Evolutionary conservation across 1,284 basidiomycete genomes (phyloP).

Genomic region (Puccinia coronata): DNA sequence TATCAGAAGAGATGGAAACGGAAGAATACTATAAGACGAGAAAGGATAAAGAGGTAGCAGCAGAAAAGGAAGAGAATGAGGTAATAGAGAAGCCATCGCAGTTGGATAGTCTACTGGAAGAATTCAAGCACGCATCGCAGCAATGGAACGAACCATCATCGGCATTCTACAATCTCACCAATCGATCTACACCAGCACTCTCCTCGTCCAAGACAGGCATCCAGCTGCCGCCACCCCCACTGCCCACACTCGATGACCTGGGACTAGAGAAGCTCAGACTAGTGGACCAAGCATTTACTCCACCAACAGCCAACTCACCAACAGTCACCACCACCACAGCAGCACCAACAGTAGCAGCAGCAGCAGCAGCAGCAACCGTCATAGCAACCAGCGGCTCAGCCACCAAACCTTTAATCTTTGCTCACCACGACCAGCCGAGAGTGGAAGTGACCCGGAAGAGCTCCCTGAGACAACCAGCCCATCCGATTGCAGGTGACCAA

Average conservation of each 20-base stretch:
- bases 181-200: background rate
- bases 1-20: background rate
- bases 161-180: slow-evolving; percentile 10
- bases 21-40: too few relatives aligned
- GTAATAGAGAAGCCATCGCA: background rate
- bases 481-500: background rate
- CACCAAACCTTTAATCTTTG: background rate
- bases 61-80: background rate
- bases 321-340: background rate
- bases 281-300: slow-evolving; percentile 15
- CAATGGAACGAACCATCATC: background rate
- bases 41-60: background rate
- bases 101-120: background rate
- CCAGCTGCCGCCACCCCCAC: background rate
- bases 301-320: background rate
- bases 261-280: slow-evolving; percentile 9
- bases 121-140: background rate
- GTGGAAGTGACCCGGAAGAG: background rate
- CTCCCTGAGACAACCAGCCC: background rate
- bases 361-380: too few relatives aligned
- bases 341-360: background rate
- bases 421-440: background rate
- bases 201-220: background rate
- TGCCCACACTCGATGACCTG: slow-evolving; percentile 15
- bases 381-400: background rate